phyloP scores from a whole-genome alignment of 2,329 filamentous ascomycete genomes.

The Ascochyta lentis region DNA sequence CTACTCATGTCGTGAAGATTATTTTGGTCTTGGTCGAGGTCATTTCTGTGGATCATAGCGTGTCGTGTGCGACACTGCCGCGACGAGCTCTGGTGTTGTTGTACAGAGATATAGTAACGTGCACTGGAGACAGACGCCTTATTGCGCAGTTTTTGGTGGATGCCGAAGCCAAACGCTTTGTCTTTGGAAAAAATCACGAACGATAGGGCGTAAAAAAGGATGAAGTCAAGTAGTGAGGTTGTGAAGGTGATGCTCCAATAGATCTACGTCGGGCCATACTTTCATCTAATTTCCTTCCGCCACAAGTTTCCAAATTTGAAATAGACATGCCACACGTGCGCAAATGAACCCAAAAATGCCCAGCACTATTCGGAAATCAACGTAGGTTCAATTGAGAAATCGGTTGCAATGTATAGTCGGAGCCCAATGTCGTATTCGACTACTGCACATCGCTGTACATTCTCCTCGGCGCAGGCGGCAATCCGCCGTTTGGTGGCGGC shows the following conservation, averaged over 20 bases:
- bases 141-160: background rate
- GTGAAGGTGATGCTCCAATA: conserved; percentile 7
- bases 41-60: background rate
- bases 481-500: conserved; percentile 31
- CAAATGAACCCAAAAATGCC: conserved; percentile 8
- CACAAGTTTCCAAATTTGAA: conserved; percentile 4
- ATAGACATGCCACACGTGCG: conserved; percentile 7
- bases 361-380: conserved; percentile 6
- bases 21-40: background rate
- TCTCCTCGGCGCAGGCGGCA: conserved; percentile 39
- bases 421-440: background rate
- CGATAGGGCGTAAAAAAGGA: background rate
- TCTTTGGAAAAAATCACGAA: background rate
- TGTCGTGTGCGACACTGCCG: background rate
- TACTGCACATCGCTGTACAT: conserved; percentile 45
- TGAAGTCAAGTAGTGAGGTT: background rate
- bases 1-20: no score
- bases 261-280: conserved; percentile 7
- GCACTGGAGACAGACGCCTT: background rate
- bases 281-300: conserved; percentile 8
- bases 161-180: background rate
- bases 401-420: background rate
- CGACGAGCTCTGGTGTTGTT: background rate
- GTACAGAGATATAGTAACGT: background rate
- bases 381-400: background rate